Base-by-base conservation (phyloP, 208 protist species). In the Crithidia expoeki region DNA sequence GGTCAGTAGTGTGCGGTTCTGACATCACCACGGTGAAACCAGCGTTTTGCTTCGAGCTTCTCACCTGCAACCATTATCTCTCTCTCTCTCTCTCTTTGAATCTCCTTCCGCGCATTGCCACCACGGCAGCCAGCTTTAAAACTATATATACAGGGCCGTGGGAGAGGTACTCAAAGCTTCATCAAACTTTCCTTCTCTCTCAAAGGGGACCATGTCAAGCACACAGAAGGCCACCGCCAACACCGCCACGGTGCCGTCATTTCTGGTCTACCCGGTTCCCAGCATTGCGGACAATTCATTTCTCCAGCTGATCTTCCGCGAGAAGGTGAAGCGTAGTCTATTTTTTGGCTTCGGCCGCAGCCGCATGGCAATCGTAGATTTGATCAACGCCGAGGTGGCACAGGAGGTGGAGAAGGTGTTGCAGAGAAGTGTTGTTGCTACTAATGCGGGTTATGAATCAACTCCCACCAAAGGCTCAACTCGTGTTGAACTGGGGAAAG, bases 221-320 rank as follows among this genome's bases (percentile, higher is more conserved):
- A 33, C 36, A 42, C 0, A 55, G 36, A 11, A 23, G 3, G n/a
- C n/a, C 28, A 16, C 55, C 2, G 38, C 57, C 3, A 58, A 47
- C 19, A 16, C 36, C 16, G 17, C 30, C 5, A 27, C 51, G 11
- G 2, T 68, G 19, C 72, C 52, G 3, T 84, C 66, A 52, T 88
- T 96, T 62, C 68, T 94, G 16, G 72, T 96, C 25, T 92, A 93
- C 68, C 81, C 83, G 11, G 16, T 96, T 19, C 85, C 88, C 11
- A 80, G 55, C 19, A 83, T 90, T 28, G 88, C 86, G 0, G 90
- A 96, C 44, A 77, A 89, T 23, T 74, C 83, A 12, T 92, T 96
- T 53, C 68, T 96, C 14, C 65, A 89, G 21, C 32, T 82, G 4
- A 63, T 94, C 19, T 92, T 96, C 63, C 62, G 83, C 23, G 46